Evolutionary conservation across 2,329 filamentous ascomycete species (phyloP).

Genomic region (Verruconis gallopava): DNA sequence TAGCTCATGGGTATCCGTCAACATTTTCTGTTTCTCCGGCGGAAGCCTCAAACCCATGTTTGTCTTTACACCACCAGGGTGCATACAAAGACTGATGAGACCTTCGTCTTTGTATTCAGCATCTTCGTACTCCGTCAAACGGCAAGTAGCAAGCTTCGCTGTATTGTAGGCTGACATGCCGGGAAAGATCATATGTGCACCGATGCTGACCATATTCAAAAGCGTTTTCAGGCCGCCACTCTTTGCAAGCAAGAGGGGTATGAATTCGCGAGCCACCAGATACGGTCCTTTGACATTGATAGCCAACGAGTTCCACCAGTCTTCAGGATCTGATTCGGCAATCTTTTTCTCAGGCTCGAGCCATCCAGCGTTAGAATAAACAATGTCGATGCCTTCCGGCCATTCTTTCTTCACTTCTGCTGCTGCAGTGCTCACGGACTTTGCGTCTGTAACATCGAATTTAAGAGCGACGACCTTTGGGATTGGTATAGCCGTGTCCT

Average conservation of each 20-base stretch:
- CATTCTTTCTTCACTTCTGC: constrained; percentile 21
- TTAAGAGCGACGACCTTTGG: constrained; percentile 32
- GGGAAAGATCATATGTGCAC: background rate
- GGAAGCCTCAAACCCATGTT: constrained; percentile 3
- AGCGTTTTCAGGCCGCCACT: constrained; percentile 10
- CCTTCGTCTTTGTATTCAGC: constrained; percentile 8
- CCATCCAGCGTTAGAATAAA: constrained; percentile 36
- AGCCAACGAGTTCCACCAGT: constrained; percentile 30
- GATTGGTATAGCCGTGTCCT: constrained; percentile 20
- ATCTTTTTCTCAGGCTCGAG: constrained; percentile 21
- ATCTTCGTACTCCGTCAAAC: constrained; percentile 6
- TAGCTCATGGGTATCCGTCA: constrained; percentile 14
- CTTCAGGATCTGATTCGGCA: constrained; percentile 22
- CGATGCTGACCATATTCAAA: constrained; percentile 3
- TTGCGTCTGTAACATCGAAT: constrained; percentile 30
- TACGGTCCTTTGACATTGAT: constrained; percentile 39
- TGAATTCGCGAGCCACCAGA: constrained; percentile 32
- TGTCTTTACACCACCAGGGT: constrained; percentile 9
- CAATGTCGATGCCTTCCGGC: constrained; percentile 27
- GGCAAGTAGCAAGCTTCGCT: constrained; percentile 6
- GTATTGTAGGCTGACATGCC: constrained; percentile 6
- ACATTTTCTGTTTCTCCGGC: background rate
- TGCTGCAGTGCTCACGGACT: constrained; percentile 24
- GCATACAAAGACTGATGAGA: background rate
- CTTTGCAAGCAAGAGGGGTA: constrained; percentile 2